These are phyloP conservation scores for Turnera subulata DNA, from an alignment of 345 rosid genomes.

Conservation along the genomic window DNA sequence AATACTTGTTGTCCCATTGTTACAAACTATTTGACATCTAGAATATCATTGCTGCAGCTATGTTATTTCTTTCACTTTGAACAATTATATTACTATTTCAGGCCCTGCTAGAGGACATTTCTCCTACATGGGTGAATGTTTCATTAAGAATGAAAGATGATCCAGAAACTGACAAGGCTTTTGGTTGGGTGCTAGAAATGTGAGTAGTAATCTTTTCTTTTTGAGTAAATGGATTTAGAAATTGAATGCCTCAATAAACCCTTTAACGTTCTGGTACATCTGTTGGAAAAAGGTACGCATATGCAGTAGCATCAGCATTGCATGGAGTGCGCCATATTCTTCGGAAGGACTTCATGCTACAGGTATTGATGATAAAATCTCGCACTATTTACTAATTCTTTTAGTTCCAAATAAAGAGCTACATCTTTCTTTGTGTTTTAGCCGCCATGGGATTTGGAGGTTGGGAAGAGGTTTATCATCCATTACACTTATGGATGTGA, in stretches of 20 bases:
- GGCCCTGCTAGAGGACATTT: conserved; percentile 73
- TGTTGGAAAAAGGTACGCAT: conserved; percentile 72
- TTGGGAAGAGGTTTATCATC: conserved; percentile 68
- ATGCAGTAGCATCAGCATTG: conserved; percentile 94
- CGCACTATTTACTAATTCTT: conserved; percentile 7
- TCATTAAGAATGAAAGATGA: conserved; percentile 90
- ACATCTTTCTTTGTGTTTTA: conserved; percentile 30
- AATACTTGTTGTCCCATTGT: no score
- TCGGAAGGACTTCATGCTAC: conserved; percentile 87
- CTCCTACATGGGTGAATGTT: conserved; percentile 98
- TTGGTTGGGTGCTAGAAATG: conserved; percentile 99
- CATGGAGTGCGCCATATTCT: conserved; percentile 88
- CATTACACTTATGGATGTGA: conserved; percentile 98
- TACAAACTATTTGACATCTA: background rate
- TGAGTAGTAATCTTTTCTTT: conserved; percentile 34
- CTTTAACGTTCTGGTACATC: conserved; percentile 10
- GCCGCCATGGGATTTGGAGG: conserved; percentile 96
- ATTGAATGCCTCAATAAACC: background rate
- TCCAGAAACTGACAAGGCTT: conserved; percentile 86
- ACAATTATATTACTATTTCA: conserved; percentile 21
- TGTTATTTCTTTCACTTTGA: background rate
- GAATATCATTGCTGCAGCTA: background rate
- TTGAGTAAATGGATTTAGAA: conserved; percentile 14
- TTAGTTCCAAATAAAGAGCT: background rate
- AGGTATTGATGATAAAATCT: conserved; percentile 45